Evolutionary conservation across 1,284 basidiomycete genomes (phyloP), one percentile per base, ranked within the genome.

Genomic region (Ustilago xerochloae): DNA sequence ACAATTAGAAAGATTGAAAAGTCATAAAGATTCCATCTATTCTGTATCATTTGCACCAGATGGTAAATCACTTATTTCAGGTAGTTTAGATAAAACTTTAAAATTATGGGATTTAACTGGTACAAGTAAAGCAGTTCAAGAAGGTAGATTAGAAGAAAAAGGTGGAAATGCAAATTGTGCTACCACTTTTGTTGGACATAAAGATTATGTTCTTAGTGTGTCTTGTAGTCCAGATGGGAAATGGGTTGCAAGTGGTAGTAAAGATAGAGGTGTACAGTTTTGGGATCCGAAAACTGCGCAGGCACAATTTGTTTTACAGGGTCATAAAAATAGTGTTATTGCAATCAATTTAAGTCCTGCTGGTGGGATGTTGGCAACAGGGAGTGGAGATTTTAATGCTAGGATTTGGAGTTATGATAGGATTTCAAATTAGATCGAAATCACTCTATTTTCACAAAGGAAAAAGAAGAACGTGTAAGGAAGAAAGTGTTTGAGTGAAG

Each of bases 291-390:
- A 87, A 64, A 89, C 88, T 6, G 91, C 90, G 1, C 88, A 90
- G 71, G 89, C 91, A 41, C 92, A 94, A 81, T 90, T 92, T 75
- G 90, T 93, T 87, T 86, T 96, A 7, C 92, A 93, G 84, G 93
- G 93, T 2, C 93, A 95, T 85, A 94, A 93, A 85, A 94, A 94
- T 83, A 91, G 90, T 88, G 93, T 94, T 65, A 94, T 94, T 75
- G 92, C 91, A 22, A 91, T 94, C 80, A 91, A 93, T 79, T 86
- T 94, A 45, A 91, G 90, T 72, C 90, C 90, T 8, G 87, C 89
- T 24, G 91, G 91, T 16, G 90, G 89, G 45, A 86, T 92, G 48
- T 86, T 95, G 41, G 93, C 92, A 3, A 93, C 92, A 6, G 93
- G 93, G 22, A 92, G 91, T 83, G 93, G 93, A 13, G 93, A 96